These are phyloP conservation scores for Viola odorata DNA, from an alignment of 345 rosid genomes.

Conservation along the genomic window DNA sequence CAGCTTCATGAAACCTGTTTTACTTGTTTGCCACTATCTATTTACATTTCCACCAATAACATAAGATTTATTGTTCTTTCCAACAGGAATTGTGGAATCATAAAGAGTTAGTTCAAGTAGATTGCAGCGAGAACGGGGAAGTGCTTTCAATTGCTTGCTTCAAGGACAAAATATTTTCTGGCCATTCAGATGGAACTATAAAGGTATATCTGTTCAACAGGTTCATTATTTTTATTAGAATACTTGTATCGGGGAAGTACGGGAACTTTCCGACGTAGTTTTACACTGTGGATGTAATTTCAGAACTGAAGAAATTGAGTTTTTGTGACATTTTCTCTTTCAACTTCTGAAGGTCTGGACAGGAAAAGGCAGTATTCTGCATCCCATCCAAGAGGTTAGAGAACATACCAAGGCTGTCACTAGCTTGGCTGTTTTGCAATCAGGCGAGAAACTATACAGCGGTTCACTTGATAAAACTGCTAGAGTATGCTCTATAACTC, in stretches of 20 bases:
- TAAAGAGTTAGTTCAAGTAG: conserved; percentile 51
- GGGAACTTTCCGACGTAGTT: no score
- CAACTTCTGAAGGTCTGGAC: conserved; percentile 55
- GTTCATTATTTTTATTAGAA: not conserved
- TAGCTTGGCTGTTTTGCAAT: conserved; percentile 43
- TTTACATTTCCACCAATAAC: not conserved
- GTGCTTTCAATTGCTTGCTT: conserved; percentile 44
- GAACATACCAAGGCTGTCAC: conserved; percentile 65
- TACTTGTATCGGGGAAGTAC: no score
- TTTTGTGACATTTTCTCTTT: conserved; percentile 5
- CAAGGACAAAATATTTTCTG: conserved; percentile 59
- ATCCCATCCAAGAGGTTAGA: conserved; percentile 49
- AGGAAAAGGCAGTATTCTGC: conserved; percentile 54
- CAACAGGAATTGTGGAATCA: conserved; percentile 64
- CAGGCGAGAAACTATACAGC: conserved; percentile 51
- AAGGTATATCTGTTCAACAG: conserved; percentile 31
- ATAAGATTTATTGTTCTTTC: not conserved
- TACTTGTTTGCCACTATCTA: not conserved
- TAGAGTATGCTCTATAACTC: conserved; percentile 29
- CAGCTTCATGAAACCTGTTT: not conserved
- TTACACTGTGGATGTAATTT: no score
- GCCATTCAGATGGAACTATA: conserved; percentile 72
- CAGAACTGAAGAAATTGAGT: no score
- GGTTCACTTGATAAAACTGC: conserved; percentile 63
- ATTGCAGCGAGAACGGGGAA: conserved; percentile 54